These are phyloP conservation scores for Linum tenue DNA, from an alignment of 345 rosid genomes.

Conservation along the genomic window DNA sequence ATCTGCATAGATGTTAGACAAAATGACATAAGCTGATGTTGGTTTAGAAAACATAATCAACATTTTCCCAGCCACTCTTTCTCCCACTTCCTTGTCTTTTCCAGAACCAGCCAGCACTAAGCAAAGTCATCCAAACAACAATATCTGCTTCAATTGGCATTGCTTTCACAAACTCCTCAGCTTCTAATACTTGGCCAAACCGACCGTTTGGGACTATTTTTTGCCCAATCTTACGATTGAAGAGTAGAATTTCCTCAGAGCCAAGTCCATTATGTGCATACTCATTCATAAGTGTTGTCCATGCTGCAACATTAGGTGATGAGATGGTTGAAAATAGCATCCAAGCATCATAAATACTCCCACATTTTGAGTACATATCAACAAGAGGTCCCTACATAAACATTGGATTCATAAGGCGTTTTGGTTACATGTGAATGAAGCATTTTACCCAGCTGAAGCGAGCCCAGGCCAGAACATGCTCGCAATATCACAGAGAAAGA, in stretches of 20 bases:
- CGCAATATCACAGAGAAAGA: slow-evolving; percentile 44
- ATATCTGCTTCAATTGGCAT: slow-evolving; percentile 51
- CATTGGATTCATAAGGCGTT: slow-evolving; percentile 34
- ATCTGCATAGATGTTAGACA: slow-evolving; percentile 43
- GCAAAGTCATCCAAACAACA: slow-evolving; percentile 51
- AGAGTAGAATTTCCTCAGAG: slow-evolving; percentile 35
- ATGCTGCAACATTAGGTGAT: slow-evolving; percentile 44
- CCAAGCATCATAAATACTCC: slow-evolving; percentile 39
- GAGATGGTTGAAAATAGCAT: slow-evolving; percentile 33
- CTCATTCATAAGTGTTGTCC: slow-evolving; percentile 53
- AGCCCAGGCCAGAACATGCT: slow-evolving; percentile 49
- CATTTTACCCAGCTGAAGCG: slow-evolving; percentile 43
- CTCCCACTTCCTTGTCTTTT: slow-evolving; percentile 41
- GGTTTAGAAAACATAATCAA: slow-evolving; percentile 28
- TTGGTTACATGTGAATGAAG: slow-evolving; percentile 43
- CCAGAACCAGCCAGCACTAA: slow-evolving; percentile 44
- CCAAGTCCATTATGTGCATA: slow-evolving; percentile 51
- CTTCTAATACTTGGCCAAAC: slow-evolving; percentile 38
- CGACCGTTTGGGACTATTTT: slow-evolving; percentile 42
- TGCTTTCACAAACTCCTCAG: slow-evolving; percentile 39
- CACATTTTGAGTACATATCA: slow-evolving; percentile 63
- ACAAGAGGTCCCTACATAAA: slow-evolving; percentile 49
- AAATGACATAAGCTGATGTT: slow-evolving; percentile 31
- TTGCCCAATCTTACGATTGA: slow-evolving; percentile 33
- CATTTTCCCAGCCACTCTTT: slow-evolving; percentile 41